A percentile compares a stretch with the other conserved stretches of the same genome.
Conservation (phyloP, 495 filamentous ascomycete genomes). For the Margaritispora aquatica region DNA sequence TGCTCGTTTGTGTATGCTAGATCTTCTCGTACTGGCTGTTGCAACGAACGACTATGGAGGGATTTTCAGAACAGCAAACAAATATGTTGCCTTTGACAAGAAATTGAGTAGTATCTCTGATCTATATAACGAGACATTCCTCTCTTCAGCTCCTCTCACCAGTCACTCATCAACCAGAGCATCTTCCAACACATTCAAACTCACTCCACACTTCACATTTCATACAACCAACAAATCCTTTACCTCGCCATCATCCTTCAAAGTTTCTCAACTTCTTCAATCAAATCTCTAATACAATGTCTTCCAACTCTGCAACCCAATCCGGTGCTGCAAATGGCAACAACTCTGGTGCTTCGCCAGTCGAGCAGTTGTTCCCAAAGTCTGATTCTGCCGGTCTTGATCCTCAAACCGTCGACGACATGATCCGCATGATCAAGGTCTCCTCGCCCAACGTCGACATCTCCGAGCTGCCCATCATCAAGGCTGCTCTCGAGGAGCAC, state of each 20-base stretch:
- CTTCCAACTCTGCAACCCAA: background rate
- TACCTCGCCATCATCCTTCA: too few relatives aligned
- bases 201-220: background rate
- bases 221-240: background rate
- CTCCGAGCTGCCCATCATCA: background rate
- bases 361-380: too few relatives aligned
- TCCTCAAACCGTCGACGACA: background rate
- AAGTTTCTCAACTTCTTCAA: too few relatives aligned
- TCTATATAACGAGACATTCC: background rate
- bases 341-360: too few relatives aligned
- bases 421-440: background rate
- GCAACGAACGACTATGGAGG: background rate
- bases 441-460: background rate
- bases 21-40: background rate
- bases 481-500: background rate
- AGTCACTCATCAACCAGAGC: background rate
- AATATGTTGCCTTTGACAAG: background rate
- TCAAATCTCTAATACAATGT: too few relatives aligned
- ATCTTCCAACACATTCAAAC: background rate
- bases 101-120: background rate
- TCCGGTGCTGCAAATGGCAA: too few relatives aligned
- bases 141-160: background rate
- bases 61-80: background rate
- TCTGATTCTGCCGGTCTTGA: background rate
- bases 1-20: background rate